A percentile compares a stretch with the other conserved stretches of the same genome.
phyloP scores from a whole-genome alignment of 305 asterid species.

The Solanum hybrid region DNA sequence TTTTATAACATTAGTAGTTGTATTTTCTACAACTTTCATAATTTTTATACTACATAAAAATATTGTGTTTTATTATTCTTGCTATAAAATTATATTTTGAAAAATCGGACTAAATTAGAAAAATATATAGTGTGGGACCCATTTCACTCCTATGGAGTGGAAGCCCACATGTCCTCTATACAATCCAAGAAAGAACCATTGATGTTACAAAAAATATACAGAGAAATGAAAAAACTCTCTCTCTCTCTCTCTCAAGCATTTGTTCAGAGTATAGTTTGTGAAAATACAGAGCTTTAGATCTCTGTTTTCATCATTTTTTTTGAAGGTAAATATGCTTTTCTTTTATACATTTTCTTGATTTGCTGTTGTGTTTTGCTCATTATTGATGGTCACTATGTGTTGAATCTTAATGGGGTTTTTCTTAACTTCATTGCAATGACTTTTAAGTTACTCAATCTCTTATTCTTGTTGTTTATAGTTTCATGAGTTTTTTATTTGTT shows the following conservation, averaged over 20 bases:
- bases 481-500: not conserved
- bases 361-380: not conserved
- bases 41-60: not conserved
- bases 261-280: not conserved
- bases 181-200: slow-evolving; percentile 1
- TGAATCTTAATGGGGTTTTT: not conserved
- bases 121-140: not conserved
- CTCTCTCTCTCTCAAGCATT: not conserved
- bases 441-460: slow-evolving; percentile 1
- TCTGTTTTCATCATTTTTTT: not conserved
- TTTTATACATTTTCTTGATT: not conserved
- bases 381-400: not conserved
- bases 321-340: not conserved
- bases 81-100: not conserved
- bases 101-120: not conserved
- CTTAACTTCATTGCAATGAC: not conserved
- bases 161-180: slow-evolving; percentile 8
- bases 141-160: not conserved
- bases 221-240: not conserved
- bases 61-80: not conserved
- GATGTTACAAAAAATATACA: not conserved
- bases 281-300: not conserved
- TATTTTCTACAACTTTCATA: not conserved
- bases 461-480: not conserved
- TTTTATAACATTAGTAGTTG: not conserved